phyloP scores from a whole-genome alignment of 1,139 yeast species.

The Kodamaea arcana region DNA sequence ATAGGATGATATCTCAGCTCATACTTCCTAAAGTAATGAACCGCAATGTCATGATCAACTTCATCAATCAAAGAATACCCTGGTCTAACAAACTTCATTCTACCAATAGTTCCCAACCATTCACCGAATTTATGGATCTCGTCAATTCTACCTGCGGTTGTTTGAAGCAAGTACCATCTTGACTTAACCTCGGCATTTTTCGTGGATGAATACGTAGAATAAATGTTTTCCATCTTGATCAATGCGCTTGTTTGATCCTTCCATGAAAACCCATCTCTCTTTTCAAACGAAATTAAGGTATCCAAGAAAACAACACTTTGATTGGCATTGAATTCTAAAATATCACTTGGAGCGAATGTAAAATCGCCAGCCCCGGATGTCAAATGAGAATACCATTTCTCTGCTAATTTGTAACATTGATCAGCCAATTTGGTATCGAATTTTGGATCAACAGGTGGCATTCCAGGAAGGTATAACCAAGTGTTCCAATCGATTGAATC shows the following conservation, averaged over 20 bases:
- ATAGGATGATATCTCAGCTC: constrained; percentile 76
- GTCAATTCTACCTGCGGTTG: constrained; percentile 43
- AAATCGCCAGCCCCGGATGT: constrained; percentile 7
- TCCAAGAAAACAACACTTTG: constrained; percentile 81
- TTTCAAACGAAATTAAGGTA: constrained; percentile 42
- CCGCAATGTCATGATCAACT: constrained; percentile 65
- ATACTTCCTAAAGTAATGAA: constrained; percentile 56
- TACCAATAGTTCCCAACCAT: constrained; percentile 88
- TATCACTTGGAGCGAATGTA: constrained; percentile 37
- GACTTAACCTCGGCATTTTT: constrained; percentile 78
- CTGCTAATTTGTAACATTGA: constrained; percentile 62
- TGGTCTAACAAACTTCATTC: constrained; percentile 94
- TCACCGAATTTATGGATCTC: constrained; percentile 56
- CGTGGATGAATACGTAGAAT: constrained; percentile 44
- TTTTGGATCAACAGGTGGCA: constrained; percentile 75
- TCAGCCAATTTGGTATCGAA: constrained; percentile 79
- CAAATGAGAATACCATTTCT: constrained; percentile 53
- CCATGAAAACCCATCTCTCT: constrained; percentile 34
- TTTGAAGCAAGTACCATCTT: constrained; percentile 68
- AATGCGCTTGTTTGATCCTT: constrained; percentile 34
- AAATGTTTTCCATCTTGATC: constrained; percentile 39
- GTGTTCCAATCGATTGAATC: constrained; percentile 78
- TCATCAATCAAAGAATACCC: constrained; percentile 63
- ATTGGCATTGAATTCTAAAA: constrained; percentile 58
- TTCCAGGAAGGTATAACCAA: constrained; percentile 79